Evolutionary conservation across 257 asterid genomes (phyloP).

Genomic region (Vinca minor): DNA sequence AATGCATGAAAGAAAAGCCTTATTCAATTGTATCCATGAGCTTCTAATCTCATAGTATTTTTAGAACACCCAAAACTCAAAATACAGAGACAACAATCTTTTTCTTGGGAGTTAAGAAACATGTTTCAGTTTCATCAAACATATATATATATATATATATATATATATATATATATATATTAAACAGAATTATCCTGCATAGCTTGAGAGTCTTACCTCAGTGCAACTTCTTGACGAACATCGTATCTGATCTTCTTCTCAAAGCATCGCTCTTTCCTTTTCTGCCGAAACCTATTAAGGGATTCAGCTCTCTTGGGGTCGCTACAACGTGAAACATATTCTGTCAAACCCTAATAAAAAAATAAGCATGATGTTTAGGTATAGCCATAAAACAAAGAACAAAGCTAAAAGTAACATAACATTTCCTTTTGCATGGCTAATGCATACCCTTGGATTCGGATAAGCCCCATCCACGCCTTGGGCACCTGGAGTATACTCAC

Average conservation of each 20-base stretch:
- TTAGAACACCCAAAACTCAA: background rate
- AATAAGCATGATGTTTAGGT: background rate
- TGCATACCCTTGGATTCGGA: conserved; percentile 25
- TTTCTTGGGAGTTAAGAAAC: background rate
- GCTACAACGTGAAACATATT: conserved; percentile 21
- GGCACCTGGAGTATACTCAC: conserved; percentile 23
- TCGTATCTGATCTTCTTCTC: conserved; percentile 41
- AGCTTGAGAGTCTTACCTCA: conserved; percentile 30
- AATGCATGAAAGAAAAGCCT: background rate
- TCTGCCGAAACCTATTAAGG: conserved; percentile 33
- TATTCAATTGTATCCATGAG: background rate
- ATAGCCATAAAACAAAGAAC: background rate
- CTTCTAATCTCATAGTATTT: too few species aligned
- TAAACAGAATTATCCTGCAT: too few species aligned
- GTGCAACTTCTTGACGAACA: conserved; percentile 40
- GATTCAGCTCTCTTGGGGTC: conserved; percentile 42
- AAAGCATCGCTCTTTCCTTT: conserved; percentile 42
- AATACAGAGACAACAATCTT: background rate
- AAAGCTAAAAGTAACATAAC: background rate
- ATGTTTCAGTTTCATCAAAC: background rate
- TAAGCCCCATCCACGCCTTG: conserved; percentile 14
- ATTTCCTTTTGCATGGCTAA: background rate
- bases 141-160: too few species aligned
- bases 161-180: too few species aligned
- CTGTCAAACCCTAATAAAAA: conserved; percentile 21